These are phyloP conservation scores for Tetradesmus lagerheimii DNA, from an alignment of 139 green algal species.

Conservation along the genomic window DNA sequence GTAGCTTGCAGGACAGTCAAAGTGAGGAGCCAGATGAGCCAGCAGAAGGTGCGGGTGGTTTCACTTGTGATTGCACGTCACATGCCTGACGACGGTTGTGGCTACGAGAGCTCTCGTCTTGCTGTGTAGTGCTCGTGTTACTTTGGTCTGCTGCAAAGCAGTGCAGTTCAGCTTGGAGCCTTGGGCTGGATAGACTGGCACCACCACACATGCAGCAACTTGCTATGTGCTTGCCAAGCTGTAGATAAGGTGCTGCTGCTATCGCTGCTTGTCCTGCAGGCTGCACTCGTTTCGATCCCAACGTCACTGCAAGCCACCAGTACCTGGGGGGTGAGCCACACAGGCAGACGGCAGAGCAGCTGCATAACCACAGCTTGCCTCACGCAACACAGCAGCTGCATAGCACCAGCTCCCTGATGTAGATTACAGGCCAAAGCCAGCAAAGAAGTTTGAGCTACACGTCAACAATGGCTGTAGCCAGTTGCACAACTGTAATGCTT, in stretches of 20 bases:
- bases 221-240: neutral
- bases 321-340: slow-evolving; percentile 39
- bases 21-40: neutral
- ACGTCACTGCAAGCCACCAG: neutral
- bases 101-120: too few relatives aligned
- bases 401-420: too few relatives aligned
- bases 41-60: neutral
- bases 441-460: too few relatives aligned
- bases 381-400: too few relatives aligned
- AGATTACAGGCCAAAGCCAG: too few relatives aligned
- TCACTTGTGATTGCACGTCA: slow-evolving; percentile 5
- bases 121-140: too few relatives aligned
- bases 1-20: neutral
- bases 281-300: slow-evolving; percentile 33
- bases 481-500: too few relatives aligned
- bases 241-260: neutral
- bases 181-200: neutral
- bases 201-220: neutral
- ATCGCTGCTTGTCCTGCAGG: neutral
- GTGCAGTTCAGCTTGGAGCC: neutral
- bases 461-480: neutral
- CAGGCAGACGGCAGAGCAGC: neutral
- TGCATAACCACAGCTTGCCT: neutral
- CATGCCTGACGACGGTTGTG: too few relatives aligned
- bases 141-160: neutral